phyloP scores from a whole-genome alignment of 306 rosid species.

The Myrica gale region DNA sequence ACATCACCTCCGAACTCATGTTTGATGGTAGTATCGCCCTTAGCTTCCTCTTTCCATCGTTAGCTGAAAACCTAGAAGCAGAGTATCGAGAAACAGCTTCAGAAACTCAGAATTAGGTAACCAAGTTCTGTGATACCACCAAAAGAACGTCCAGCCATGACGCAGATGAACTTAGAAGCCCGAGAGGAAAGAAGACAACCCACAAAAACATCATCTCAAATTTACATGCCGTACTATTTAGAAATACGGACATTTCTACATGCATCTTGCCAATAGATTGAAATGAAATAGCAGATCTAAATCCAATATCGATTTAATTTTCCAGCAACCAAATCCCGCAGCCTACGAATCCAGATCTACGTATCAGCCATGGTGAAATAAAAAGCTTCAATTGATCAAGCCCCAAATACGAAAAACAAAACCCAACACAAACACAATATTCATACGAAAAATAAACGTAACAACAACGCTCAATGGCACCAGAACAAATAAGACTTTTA shows the following conservation, averaged over 20 bases:
- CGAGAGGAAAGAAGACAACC: too few species aligned
- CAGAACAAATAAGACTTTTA: neutral
- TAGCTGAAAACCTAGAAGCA: conserved; percentile 66
- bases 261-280: too few species aligned
- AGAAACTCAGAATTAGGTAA: neutral
- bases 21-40: conserved; percentile 57
- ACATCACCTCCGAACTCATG: conserved; percentile 43
- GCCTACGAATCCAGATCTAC: neutral
- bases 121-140: too few species aligned
- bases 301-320: neutral
- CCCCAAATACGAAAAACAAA: neutral
- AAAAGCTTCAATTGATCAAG: neutral
- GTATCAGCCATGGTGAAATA: neutral
- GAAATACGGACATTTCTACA: too few species aligned
- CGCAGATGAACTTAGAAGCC: too few species aligned
- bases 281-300: neutral
- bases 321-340: neutral
- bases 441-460: neutral
- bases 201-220: neutral
- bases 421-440: neutral
- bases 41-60: conserved; percentile 69
- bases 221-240: too few species aligned
- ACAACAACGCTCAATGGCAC: neutral
- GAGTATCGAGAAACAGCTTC: neutral
- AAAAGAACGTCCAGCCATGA: too few species aligned